A percentile compares a stretch with the other conserved stretches of the same genome.
Evolutionary conservation across 164 flowering plant genomes (phyloP).

Genomic region (Houttuynia cordata): DNA sequence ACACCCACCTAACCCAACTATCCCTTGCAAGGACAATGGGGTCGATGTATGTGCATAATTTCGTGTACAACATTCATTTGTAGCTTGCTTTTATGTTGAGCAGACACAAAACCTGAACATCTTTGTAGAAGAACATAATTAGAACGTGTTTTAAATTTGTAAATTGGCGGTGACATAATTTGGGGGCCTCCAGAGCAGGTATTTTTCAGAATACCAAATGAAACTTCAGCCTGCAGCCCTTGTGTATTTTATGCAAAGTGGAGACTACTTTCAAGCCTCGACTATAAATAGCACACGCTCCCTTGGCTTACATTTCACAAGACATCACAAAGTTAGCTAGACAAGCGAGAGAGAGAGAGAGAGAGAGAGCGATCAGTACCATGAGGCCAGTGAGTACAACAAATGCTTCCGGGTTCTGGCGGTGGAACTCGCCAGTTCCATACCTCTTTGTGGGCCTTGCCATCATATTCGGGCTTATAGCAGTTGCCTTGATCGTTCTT

Average conservation of each 20-base stretch:
- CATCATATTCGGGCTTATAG: conserved; percentile 18
- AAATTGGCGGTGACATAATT: too few species aligned
- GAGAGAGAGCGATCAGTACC: not conserved
- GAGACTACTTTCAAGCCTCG: not conserved
- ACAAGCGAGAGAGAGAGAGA: not conserved
- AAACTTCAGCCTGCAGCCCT: too few species aligned
- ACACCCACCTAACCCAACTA: too few species aligned
- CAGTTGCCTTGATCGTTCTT: conserved; percentile 32
- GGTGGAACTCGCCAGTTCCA: conserved; percentile 37
- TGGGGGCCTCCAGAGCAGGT: too few species aligned
- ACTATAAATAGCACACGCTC: not conserved
- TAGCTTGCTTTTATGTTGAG: too few species aligned
- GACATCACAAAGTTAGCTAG: not conserved
- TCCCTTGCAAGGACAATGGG: too few species aligned
- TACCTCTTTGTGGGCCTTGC: conserved; percentile 28
- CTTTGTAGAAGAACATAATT: too few species aligned
- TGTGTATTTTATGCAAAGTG: not conserved
- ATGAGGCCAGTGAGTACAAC: conserved; percentile 13
- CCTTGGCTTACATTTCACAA: not conserved
- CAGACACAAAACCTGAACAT: too few species aligned
- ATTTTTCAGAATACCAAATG: too few species aligned
- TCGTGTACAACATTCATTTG: too few species aligned
- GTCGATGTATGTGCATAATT: too few species aligned
- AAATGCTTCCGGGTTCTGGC: not conserved
- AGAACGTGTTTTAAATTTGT: too few species aligned